Evolutionary conservation across 495 filamentous ascomycete genomes (phyloP).

Genomic region (Lindgomyces ingoldianus): DNA sequence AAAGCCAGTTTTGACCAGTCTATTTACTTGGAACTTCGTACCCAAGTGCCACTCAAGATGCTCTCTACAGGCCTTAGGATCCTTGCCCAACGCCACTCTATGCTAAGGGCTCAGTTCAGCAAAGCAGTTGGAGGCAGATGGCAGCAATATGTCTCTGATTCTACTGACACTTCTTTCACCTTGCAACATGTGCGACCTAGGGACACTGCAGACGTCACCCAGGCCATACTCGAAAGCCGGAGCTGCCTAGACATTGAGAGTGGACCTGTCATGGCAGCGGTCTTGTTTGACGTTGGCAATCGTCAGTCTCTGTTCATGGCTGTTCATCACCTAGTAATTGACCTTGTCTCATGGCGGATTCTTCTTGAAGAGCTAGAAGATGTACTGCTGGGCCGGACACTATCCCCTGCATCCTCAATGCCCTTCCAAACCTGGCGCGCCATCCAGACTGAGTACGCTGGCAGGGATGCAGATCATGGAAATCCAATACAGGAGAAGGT

Average conservation of each 20-base stretch:
- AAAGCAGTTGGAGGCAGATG: background rate
- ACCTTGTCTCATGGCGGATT: conserved; percentile 27
- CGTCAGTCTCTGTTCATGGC: conserved; percentile 14
- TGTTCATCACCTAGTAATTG: conserved; percentile 27
- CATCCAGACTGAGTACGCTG: conserved; percentile 7
- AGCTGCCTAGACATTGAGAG: conserved; percentile 12
- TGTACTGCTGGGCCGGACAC: background rate
- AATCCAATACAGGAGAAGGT: background rate
- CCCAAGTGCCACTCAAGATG: too few species aligned
- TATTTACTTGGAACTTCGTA: too few species aligned
- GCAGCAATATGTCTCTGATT: conserved; percentile 23
- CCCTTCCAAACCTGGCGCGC: conserved; percentile 26
- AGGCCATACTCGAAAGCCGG: conserved; percentile 6
- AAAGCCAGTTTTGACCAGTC: too few species aligned
- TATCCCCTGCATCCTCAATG: background rate
- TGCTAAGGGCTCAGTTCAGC: conserved; percentile 19
- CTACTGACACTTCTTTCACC: background rate
- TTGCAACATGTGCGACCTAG: background rate
- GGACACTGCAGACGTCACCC: conserved; percentile 1
- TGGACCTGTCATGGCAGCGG: conserved; percentile 23
- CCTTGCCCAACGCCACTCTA: too few species aligned
- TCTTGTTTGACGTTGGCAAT: conserved; percentile 9
- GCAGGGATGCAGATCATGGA: too few species aligned
- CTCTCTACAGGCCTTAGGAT: too few species aligned
- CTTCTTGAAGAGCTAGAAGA: conserved; percentile 30